Evolutionary conservation across 495 filamentous ascomycete genomes (phyloP), one percentile per base, ranked within the genome.

Genomic region (Neurospora sp.): DNA sequence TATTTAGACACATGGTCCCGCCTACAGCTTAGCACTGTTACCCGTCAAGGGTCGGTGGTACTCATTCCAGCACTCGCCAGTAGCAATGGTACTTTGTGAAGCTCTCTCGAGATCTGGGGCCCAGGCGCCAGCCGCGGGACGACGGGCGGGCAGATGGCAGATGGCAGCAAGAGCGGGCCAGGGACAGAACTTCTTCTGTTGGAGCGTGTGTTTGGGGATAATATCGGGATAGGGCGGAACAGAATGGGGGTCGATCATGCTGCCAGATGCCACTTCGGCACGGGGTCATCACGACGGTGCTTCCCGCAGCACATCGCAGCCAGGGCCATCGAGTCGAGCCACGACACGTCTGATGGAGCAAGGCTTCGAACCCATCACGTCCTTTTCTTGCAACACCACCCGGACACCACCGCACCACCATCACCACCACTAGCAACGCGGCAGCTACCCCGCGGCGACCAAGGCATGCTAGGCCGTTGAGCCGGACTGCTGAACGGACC

Each of bases 1-100:
- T 74, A 74, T 76, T 76, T 74, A 76, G 77, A 79, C 77, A 79
- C 74, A 77, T 79, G 77, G 78, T 71, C 71, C 72, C 71, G 75
- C 74, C 71, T 42, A 73, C 68, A 73, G 68, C 27, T 65, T 46
- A 31, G 22, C 69, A 39, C 44, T 39, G 35, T n/a, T 53, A 61
- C 53, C 53, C 22, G 27, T 35, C 14, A 35, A 61, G 53, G 53
- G 53, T 61, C 14, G 0, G 5, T 35, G 18, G 27, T 61, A 61
- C 53, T 11, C 14, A 16, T 35, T 35, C 22, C 53, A 61, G 53
- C 53, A 16, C 14, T 35, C 14, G 27, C 12, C 53, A 35, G 27
- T 35, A 35, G 6, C 14, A 65, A 18, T 27, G 27, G 27, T 65
- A 65, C 53, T 65, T 65, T 65, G 22, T 9, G 53, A 65, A 65